Base-by-base conservation (phyloP, 2,329 filamentous ascomycete genomes). In the Chrysosporium keratinophilum region DNA sequence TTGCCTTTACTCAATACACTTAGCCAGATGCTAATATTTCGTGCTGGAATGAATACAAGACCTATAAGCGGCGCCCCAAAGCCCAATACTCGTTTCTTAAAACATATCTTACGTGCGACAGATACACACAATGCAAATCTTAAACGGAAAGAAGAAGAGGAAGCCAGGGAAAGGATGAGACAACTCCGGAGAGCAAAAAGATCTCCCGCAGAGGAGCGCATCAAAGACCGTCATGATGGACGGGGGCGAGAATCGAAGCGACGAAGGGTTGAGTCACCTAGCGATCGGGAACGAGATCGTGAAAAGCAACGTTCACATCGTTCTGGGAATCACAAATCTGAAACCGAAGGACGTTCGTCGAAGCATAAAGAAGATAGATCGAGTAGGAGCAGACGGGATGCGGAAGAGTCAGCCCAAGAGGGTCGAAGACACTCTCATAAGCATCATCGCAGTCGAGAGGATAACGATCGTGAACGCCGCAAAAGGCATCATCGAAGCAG, bases 21-120 rank as follows among this genome's bases (percentile, higher is more conserved):
- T 43, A 37, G 28, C 28, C 12, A 11, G 28, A 28, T n/a, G 17
- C 12, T 49, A 41, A 52, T 35, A 17, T 7, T 7, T 19, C 9
- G 7, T 17, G 34, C 12, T 39, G 28, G 28, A 23, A 33, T 19
- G 7, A 15, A 41, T 35, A 15, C 12, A 69, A 88, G 81, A 63
- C 80, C 83, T 54, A 71, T 78, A 44, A 79, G 79, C 60, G 80
- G 83, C 50, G 80, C 78, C 58, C 88, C 87, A 0, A 96, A 91
- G 66, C 90, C 91, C 2, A 97, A 98, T 64, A 96, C 87, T 0
- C 80, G 86, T 34, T 97, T 97, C 66, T 73, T 98, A 41, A 83
- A 83, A 55, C 85, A 93, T 63, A 87, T 97, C 54, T 88, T 98
- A 57, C 85, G 84, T 58, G 86, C 93, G 60, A 94, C 88, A 7